Conservation (phyloP, 345 rosid genomes). For the Kernera saxatilis region DNA sequence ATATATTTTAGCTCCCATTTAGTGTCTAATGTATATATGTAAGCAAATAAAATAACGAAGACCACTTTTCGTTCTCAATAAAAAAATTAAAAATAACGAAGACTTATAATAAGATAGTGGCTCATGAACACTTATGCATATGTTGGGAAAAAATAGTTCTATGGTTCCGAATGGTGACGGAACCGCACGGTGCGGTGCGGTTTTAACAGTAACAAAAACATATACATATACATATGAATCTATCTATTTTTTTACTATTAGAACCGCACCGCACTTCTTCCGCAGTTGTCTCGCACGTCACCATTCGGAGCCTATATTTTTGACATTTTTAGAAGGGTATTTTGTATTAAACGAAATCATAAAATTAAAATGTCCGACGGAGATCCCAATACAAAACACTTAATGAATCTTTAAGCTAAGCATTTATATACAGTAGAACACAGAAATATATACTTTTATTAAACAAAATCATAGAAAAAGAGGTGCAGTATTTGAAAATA, state of each 20-base stretch:
- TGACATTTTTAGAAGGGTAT: neutral
- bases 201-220: too few relatives aligned
- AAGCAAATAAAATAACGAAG: neutral
- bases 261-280: too few relatives aligned
- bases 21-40: neutral
- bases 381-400: constrained; percentile 31
- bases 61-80: too few relatives aligned
- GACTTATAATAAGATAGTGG: neutral
- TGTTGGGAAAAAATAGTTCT: neutral
- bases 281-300: too few relatives aligned
- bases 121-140: neutral
- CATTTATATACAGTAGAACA: neutral
- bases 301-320: too few relatives aligned
- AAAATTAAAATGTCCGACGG: constrained; percentile 2
- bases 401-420: constrained; percentile 12
- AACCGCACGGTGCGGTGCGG: too few relatives aligned
- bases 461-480: neutral
- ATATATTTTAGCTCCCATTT: neutral
- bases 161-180: too few relatives aligned
- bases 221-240: too few relatives aligned
- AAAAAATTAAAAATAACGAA: neutral
- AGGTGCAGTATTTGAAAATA: neutral
- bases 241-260: too few relatives aligned
- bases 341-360: neutral
- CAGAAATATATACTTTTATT: neutral